Evolutionary conservation across 2,329 filamentous ascomycete genomes (phyloP).

Genomic region (Trichoderma asperellum): DNA sequence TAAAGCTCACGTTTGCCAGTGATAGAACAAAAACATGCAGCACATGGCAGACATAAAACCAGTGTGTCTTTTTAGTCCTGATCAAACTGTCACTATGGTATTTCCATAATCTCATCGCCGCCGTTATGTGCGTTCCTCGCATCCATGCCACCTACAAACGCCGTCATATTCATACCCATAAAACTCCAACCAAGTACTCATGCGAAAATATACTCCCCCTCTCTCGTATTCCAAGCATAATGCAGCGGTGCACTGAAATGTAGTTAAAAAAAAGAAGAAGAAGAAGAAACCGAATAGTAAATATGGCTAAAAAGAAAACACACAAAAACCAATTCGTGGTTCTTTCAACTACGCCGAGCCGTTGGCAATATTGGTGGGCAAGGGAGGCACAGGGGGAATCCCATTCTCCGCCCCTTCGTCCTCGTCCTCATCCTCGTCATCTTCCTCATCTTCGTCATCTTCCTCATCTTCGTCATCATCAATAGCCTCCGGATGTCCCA

Average conservation of each 20-base stretch:
- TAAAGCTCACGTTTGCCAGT: background rate
- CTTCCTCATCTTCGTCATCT: slow-evolving; percentile 58
- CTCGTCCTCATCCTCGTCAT: slow-evolving; percentile 57
- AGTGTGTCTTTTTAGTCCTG: background rate
- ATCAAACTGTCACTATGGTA: background rate
- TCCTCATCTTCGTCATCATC: slow-evolving; percentile 67
- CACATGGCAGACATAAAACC: background rate
- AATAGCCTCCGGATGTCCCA: slow-evolving; percentile 74
- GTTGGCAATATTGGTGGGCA: slow-evolving; percentile 43
- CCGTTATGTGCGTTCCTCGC: background rate
- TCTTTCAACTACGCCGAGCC: slow-evolving; percentile 38
- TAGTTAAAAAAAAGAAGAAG: slow-evolving; percentile 1
- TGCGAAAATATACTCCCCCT: background rate
- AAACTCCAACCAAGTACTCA: slow-evolving; percentile 9
- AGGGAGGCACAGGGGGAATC: slow-evolving; percentile 49
- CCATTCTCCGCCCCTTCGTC: slow-evolving; percentile 32
- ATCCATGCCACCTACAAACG: slow-evolving; percentile 16
- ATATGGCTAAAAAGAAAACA: background rate
- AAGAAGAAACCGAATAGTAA: background rate
- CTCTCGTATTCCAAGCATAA: background rate
- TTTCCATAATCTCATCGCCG: background rate
- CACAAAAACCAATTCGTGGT: background rate
- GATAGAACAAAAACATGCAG: background rate
- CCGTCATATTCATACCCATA: slow-evolving; percentile 12
- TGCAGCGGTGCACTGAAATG: slow-evolving; percentile 14